Percentiles rank a stretch among this genome's conserved stretches.
Evolutionary conservation across 2,329 filamentous ascomycete genomes (phyloP).

Genomic region (Neofusicoccum ribis): DNA sequence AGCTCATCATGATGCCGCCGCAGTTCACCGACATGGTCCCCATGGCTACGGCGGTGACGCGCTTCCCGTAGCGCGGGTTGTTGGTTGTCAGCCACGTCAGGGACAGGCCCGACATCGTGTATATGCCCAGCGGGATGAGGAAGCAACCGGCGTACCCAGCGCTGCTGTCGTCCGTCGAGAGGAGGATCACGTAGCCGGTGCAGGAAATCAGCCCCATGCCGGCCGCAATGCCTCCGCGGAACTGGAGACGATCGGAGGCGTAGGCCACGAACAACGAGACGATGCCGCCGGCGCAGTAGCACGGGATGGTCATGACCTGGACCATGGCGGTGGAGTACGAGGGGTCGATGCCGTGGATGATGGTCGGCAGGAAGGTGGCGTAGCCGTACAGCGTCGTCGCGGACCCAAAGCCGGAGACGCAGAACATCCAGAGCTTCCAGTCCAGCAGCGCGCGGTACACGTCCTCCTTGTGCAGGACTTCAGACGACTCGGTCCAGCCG

Average conservation of each 20-base stretch:
- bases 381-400: conserved; percentile 80
- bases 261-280: conserved; percentile 67
- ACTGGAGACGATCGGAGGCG: conserved; percentile 67
- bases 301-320: conserved; percentile 76
- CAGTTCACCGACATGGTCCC: conserved; percentile 71
- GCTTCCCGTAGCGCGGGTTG: conserved; percentile 72
- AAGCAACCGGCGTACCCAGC: conserved; percentile 77
- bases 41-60: conserved; percentile 69
- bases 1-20: conserved; percentile 72
- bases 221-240: conserved; percentile 58
- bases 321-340: conserved; percentile 64
- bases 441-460: conserved; percentile 68
- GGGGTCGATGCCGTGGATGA: conserved; percentile 67
- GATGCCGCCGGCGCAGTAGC: conserved; percentile 71
- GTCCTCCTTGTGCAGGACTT: conserved; percentile 61
- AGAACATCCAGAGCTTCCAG: conserved; percentile 75
- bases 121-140: conserved; percentile 72
- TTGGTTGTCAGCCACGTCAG: conserved; percentile 66
- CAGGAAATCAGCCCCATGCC: conserved; percentile 68
- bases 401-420: conserved; percentile 67
- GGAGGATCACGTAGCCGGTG: conserved; percentile 48
- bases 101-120: conserved; percentile 58
- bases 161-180: conserved; percentile 59
- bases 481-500: conserved; percentile 48
- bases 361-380: conserved; percentile 76